These are phyloP conservation scores for Penicillium macrosclerotiorum DNA, from an alignment of 495 filamentous ascomycete species.

Conservation along the genomic window DNA sequence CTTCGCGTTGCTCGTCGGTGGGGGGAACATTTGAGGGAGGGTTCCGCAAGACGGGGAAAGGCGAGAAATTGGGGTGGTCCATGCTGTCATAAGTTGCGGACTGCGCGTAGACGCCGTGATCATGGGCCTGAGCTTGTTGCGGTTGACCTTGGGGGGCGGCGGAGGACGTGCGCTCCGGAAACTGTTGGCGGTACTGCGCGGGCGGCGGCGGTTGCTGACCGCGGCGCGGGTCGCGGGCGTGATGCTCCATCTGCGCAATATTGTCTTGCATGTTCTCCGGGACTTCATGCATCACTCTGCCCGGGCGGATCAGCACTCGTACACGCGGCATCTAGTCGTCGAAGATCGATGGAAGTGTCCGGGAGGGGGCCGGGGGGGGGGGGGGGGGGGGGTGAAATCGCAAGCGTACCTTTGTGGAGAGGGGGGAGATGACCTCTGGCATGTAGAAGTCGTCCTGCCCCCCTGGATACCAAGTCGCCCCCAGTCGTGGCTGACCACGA, in stretches of 20 bases:
- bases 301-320: conserved; percentile 25
- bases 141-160: conserved; percentile 34
- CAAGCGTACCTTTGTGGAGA: conserved; percentile 81
- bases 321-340: conserved; percentile 17
- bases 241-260: conserved; percentile 82
- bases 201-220: conserved; percentile 32
- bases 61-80: conserved; percentile 80
- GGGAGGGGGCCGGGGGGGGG: not conserved
- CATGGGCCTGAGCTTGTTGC: conserved; percentile 28
- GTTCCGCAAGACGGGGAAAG: conserved; percentile 81
- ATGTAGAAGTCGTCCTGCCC: conserved; percentile 85
- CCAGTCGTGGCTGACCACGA: conserved; percentile 53
- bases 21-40: conserved; percentile 88
- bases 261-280: conserved; percentile 88
- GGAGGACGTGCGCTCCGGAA: conserved; percentile 42
- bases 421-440: conserved; percentile 74
- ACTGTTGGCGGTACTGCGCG: conserved; percentile 40
- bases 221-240: conserved; percentile 55
- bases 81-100: conserved; percentile 43
- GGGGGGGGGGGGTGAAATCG: conserved; percentile 8
- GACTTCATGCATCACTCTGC: conserved; percentile 72
- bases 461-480: conserved; percentile 89
- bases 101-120: conserved; percentile 40
- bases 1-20: conserved; percentile 90
- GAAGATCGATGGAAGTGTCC: not conserved